Evolutionary conservation across 2,329 filamentous ascomycete genomes (phyloP).

Genomic region (Fusarium virguliforme): DNA sequence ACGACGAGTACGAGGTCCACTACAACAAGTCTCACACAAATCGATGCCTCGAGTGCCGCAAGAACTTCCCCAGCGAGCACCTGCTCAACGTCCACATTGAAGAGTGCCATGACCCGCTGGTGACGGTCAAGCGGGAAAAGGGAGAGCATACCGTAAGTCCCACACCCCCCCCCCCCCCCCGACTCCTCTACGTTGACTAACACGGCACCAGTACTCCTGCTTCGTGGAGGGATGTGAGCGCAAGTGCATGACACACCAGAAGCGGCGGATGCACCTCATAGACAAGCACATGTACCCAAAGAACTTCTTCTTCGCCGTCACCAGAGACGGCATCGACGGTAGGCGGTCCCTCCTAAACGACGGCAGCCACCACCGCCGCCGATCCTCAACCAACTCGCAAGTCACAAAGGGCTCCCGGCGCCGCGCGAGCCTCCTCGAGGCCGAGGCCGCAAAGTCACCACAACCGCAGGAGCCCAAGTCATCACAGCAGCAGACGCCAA

Average conservation of each 20-base stretch:
- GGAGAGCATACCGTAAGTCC: slow-evolving; percentile 87
- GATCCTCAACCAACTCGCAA: slow-evolving; percentile 61
- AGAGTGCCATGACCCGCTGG: slow-evolving; percentile 90
- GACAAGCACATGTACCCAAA: slow-evolving; percentile 95
- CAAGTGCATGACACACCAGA: slow-evolving; percentile 86
- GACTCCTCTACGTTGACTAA: slow-evolving; percentile 30
- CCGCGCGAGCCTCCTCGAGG: slow-evolving; percentile 55
- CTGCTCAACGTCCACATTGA: slow-evolving; percentile 88
- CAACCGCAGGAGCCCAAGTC: slow-evolving; percentile 35
- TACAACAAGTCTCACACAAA: slow-evolving; percentile 87
- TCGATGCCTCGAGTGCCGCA: slow-evolving; percentile 86
- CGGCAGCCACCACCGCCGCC: slow-evolving; percentile 64
- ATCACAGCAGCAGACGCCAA: slow-evolving; percentile 32
- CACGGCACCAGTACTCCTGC: slow-evolving; percentile 78
- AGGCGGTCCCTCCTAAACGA: slow-evolving; percentile 83
- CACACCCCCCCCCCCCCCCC: neutral
- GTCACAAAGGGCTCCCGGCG: slow-evolving; percentile 56
- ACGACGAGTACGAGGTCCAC: slow-evolving; percentile 88
- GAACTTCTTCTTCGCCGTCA: slow-evolving; percentile 89
- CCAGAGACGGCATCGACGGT: slow-evolving; percentile 91
- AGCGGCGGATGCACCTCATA: slow-evolving; percentile 89
- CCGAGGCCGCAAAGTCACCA: slow-evolving; percentile 36
- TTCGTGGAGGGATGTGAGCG: slow-evolving; percentile 91
- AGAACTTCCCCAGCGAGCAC: slow-evolving; percentile 89
- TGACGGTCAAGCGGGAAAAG: slow-evolving; percentile 78